Conservation (phyloP, 208 protist species). For the Trichomonas vaginalis region DNA sequence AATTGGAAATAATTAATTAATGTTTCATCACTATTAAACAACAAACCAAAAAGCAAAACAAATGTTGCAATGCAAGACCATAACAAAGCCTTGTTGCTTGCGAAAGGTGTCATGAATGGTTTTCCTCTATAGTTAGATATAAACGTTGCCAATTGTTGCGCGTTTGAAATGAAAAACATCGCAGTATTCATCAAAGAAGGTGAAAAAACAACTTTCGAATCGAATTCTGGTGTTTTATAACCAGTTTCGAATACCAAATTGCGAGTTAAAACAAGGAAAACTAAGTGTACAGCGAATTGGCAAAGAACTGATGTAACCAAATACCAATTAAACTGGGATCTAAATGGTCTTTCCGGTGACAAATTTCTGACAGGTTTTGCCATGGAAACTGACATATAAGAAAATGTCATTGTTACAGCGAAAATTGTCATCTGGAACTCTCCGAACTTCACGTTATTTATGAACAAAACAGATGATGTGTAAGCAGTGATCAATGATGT, state of each 20-base stretch:
- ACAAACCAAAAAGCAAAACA: not conserved
- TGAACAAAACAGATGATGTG: not conserved
- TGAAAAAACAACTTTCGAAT: not conserved
- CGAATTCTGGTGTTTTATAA: not conserved
- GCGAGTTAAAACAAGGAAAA: not conserved
- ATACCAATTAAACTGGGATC: not conserved
- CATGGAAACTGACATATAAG: not conserved
- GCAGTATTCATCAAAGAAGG: not conserved
- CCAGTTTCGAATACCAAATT: not conserved
- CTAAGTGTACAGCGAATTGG: not conserved
- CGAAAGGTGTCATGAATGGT: not conserved
- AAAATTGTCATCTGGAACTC: not conserved
- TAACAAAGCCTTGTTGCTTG: not conserved
- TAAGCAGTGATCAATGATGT: not conserved
- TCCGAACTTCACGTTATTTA: slow-evolving; percentile 2
- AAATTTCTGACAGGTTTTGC: not conserved
- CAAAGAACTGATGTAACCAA: not conserved
- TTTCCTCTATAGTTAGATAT: not conserved
- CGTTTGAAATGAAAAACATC: not conserved
- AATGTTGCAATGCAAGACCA: not conserved
- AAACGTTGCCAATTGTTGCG: not conserved
- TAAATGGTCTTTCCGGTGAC: not conserved
- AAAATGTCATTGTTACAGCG: not conserved
- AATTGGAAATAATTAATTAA: not conserved
- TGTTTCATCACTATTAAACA: not conserved